Conservation (phyloP, 768 basidiomycete genomes). For the Termitomyces sp. region DNA sequence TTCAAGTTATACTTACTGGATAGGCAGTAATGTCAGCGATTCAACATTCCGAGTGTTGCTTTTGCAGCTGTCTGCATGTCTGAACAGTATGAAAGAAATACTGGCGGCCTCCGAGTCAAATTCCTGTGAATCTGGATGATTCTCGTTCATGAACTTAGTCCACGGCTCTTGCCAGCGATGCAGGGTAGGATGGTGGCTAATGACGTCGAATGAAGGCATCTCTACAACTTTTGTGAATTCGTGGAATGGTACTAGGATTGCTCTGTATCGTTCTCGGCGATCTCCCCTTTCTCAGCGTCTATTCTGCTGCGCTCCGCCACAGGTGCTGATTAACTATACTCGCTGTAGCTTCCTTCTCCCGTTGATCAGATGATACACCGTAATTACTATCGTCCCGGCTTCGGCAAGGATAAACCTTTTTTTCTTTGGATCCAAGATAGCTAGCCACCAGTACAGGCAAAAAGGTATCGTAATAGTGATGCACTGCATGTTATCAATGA, state of each 20-base stretch:
- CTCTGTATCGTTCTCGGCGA: background rate
- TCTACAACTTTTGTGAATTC: background rate
- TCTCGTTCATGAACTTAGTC: too few relatives aligned
- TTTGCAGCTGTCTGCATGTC: too few relatives aligned
- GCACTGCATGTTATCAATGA: too few relatives aligned
- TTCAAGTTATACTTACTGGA: too few relatives aligned
- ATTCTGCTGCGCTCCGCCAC: background rate
- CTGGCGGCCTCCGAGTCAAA: too few relatives aligned
- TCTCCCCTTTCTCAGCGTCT: conserved; percentile 2
- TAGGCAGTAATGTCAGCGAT: too few relatives aligned
- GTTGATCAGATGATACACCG: background rate
- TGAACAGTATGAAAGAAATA: too few relatives aligned
- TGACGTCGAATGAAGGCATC: background rate
- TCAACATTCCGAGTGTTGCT: too few relatives aligned
- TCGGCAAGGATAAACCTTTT: background rate
- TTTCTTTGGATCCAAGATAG: too few relatives aligned
- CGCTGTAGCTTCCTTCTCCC: background rate
- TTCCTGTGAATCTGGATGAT: background rate
- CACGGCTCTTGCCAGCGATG: too few relatives aligned
- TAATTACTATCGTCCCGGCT: background rate
- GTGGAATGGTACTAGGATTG: too few relatives aligned
- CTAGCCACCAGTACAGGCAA: background rate
- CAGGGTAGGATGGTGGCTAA: background rate
- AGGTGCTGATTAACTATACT: background rate
- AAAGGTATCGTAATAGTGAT: background rate